Percentiles rank a stretch among this genome's conserved stretches.
phyloP scores from a whole-genome alignment of 108 stramenopile genomes.

The Cyclotella cryptica region DNA sequence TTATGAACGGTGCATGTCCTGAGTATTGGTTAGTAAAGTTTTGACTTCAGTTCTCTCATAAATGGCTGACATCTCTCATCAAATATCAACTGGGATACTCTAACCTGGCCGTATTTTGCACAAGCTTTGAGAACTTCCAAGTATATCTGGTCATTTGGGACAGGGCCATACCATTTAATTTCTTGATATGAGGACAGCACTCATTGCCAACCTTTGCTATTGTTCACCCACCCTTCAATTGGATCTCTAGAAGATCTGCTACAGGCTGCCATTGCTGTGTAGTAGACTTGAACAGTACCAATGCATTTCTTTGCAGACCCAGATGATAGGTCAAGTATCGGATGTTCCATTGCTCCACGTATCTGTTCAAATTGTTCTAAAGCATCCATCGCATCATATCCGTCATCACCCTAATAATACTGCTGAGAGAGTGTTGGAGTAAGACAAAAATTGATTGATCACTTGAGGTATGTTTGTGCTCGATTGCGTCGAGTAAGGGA shows the following conservation, averaged over 20 bases:
- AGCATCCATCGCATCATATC: slow-evolving; percentile 17
- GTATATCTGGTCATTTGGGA: slow-evolving; percentile 62
- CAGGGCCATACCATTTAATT: slow-evolving; percentile 57
- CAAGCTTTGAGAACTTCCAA: slow-evolving; percentile 57
- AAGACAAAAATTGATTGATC: slow-evolving; percentile 20
- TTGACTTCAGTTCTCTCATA: not conserved
- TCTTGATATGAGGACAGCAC: slow-evolving; percentile 54
- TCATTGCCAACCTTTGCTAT: slow-evolving; percentile 54
- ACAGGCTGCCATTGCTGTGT: slow-evolving; percentile 17
- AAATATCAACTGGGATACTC: slow-evolving; percentile 54
- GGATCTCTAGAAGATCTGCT: not conserved
- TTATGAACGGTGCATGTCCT: slow-evolving; percentile 49
- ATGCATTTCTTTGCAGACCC: not conserved
- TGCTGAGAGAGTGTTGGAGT: slow-evolving; percentile 50
- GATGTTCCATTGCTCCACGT: not conserved
- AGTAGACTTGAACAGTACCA: slow-evolving; percentile 46
- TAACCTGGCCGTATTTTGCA: slow-evolving; percentile 49
- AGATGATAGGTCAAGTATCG: not conserved
- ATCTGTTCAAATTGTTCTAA: slow-evolving; percentile 38
- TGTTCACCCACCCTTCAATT: not conserved
- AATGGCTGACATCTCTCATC: slow-evolving; percentile 41
- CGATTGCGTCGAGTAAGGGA: slow-evolving; percentile 45
- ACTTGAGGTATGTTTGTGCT: slow-evolving; percentile 4
- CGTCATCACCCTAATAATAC: slow-evolving; percentile 49
- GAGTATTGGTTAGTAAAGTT: slow-evolving; percentile 43